Evolutionary conservation across 768 basidiomycete species (phyloP).

Genomic region (Suillus fuscotomentosus): DNA sequence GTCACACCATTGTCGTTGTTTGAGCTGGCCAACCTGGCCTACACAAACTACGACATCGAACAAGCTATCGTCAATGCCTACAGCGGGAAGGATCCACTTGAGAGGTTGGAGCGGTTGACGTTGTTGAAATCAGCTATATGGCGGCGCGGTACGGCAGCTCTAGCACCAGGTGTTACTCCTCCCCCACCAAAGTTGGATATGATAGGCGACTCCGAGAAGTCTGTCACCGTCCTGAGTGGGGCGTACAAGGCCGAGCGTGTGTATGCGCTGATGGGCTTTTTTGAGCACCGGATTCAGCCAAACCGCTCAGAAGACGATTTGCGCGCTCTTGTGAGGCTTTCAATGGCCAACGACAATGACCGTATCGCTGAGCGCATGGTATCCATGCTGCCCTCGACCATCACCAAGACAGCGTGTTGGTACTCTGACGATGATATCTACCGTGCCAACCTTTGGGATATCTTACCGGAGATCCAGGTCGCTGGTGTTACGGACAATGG

Average conservation of each 20-base stretch:
- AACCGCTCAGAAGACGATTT: constrained; percentile 13
- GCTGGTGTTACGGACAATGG: constrained; percentile 17
- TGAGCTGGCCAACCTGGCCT: constrained; percentile 17
- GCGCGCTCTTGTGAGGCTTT: constrained; percentile 17
- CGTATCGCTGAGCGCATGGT: constrained; percentile 22
- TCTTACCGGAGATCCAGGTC: constrained; percentile 17
- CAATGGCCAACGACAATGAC: constrained; percentile 23
- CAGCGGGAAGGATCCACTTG: constrained; percentile 7
- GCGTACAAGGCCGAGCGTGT: constrained; percentile 19
- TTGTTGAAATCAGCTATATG: constrained; percentile 19
- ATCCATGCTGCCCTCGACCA: constrained; percentile 13
- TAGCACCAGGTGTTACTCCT: not conserved
- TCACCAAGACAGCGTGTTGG: constrained; percentile 11
- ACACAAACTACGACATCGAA: constrained; percentile 9
- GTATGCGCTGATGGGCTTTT: constrained; percentile 23
- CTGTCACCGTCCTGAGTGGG: not conserved
- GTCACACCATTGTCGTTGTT: not conserved
- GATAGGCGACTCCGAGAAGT: not conserved
- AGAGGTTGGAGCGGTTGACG: constrained; percentile 16
- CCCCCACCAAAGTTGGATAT: not conserved
- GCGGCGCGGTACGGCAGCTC: constrained; percentile 14
- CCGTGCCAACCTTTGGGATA: constrained; percentile 17
- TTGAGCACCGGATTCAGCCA: constrained; percentile 20
- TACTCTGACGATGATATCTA: constrained; percentile 19
- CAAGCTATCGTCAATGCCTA: constrained; percentile 15